These are phyloP conservation scores for Ascobolus immersus DNA, from an alignment of 495 filamentous ascomycete species.

Conservation along the genomic window DNA sequence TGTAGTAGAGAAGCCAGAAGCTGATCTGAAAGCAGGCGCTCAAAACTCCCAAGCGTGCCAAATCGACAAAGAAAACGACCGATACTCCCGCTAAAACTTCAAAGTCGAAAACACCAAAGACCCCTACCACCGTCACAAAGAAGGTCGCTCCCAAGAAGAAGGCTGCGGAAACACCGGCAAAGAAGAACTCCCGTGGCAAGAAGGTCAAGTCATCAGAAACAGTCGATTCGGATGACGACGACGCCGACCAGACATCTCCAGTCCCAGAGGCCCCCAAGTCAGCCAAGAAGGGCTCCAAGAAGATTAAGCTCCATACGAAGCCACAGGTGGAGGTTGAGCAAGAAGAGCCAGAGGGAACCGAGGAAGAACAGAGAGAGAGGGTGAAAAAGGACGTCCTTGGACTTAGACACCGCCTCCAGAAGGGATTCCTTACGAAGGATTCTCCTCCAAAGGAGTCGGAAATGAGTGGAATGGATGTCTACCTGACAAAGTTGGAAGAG, in stretches of 20 bases:
- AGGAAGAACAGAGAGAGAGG: slow-evolving; percentile 22
- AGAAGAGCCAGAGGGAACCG: slow-evolving; percentile 26
- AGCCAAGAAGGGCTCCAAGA: slow-evolving; percentile 27
- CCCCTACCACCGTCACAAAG: slow-evolving; percentile 10
- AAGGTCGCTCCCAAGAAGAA: neutral
- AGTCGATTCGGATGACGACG: neutral
- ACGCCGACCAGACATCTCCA: neutral
- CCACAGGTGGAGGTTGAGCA: slow-evolving; percentile 25
- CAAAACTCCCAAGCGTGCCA: too few relatives aligned
- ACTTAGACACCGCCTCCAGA: slow-evolving; percentile 71
- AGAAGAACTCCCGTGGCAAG: slow-evolving; percentile 15
- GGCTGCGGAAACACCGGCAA: slow-evolving; percentile 18
- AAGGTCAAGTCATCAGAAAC: neutral
- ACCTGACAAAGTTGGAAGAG: slow-evolving; percentile 57
- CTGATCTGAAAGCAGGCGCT: too few relatives aligned
- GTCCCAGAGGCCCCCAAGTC: slow-evolving; percentile 21
- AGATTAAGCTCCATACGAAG: slow-evolving; percentile 37
- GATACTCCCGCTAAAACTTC: slow-evolving; percentile 24
- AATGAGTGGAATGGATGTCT: slow-evolving; percentile 60
- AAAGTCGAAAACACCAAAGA: slow-evolving; percentile 31
- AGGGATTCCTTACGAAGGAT: slow-evolving; percentile 63
- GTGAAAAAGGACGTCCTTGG: slow-evolving; percentile 52
- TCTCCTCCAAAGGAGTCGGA: slow-evolving; percentile 63
- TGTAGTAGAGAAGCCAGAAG: slow-evolving; percentile 49
- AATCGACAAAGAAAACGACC: too few relatives aligned